Conservation (phyloP, 176 grass and related monocot species). For the Oryza longistaminata region DNA sequence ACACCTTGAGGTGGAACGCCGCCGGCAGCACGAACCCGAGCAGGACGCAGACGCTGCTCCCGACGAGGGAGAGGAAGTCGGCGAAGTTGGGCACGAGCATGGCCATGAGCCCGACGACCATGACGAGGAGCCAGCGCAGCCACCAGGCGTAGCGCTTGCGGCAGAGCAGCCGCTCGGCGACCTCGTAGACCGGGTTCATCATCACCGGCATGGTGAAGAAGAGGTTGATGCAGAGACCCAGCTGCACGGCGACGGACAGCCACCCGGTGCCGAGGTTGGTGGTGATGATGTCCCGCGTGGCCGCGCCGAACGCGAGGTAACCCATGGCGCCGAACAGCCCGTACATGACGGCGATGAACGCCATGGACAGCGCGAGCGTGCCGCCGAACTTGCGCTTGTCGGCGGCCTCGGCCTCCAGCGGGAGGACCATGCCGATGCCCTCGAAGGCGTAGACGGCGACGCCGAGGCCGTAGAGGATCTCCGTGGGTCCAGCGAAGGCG, state of each 20-base stretch:
- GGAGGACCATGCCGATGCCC: constrained; percentile 90
- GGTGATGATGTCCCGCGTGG: constrained; percentile 95
- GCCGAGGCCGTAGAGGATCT: constrained; percentile 85
- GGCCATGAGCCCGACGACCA: constrained; percentile 61
- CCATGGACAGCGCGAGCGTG: constrained; percentile 80
- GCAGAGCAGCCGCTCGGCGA: constrained; percentile 77
- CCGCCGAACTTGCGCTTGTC: constrained; percentile 75
- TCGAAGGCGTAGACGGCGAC: constrained; percentile 97
- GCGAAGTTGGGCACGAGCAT: constrained; percentile 93
- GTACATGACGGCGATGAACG: constrained; percentile 79
- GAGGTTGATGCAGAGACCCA: constrained; percentile 95
- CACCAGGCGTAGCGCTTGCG: constrained; percentile 77
- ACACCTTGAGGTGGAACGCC: constrained; percentile 82
- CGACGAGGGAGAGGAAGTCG: constrained; percentile 89
- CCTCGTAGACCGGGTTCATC: constrained; percentile 98
- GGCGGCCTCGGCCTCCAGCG: constrained; percentile 76
- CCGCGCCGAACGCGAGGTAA: constrained; percentile 80
- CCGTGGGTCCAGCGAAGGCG: constrained; percentile 54
- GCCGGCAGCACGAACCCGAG: constrained; percentile 89
- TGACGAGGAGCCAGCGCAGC: constrained; percentile 79
- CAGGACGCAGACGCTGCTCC: constrained; percentile 90
- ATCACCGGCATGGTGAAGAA: constrained; percentile 97
- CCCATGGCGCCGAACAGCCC: constrained; percentile 89
- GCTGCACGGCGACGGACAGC: constrained; percentile 76
- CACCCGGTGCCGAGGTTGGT: constrained; percentile 86